Evolutionary conservation across 495 filamentous ascomycete genomes (phyloP), one percentile per base, ranked within the genome.

Genomic region (Corynascus novoguineensis): DNA sequence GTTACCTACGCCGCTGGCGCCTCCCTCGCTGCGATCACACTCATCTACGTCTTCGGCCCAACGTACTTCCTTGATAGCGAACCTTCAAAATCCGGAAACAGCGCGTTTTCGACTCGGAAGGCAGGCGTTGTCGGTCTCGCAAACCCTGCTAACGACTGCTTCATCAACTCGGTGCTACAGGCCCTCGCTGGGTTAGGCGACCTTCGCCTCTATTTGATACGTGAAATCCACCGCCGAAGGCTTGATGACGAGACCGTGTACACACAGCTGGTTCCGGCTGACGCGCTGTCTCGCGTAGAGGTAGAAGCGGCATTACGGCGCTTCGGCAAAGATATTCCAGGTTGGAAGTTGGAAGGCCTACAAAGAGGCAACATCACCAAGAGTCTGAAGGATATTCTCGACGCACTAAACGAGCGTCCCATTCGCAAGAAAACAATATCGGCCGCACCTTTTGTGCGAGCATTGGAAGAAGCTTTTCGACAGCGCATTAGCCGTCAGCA

Each of bases 141-240:
- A 15, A 99, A 99, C 64, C 82, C 90, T 4, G 95, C 92, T 56
- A 97, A 97, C 75, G 95, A 99, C 71, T 99, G 93, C 76, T 99
- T 97, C 75, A 97, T 99, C 75, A 99, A 99, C 71, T 96, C 92
- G 22, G 87, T 95, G 22, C 80, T 97, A 32, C 93, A 99, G 73
- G 90, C 89, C 0, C 78, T 99, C 19, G 92, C 95, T n/a, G 93
- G 93, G 1, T 78, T 97, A n/a, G 87, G 86, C 4, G 90, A 97
- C 62, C 78, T 99, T 60, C 86, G 95, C 25, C 70, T 90, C 32
- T 97, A 96, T 66, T 74, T 97, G 5, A 97, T 96, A 61, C 80
- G 90, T 38, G 92, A 95, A 70, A 82, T 85, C 27, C 89, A 95
- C 68, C 82, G 91, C 57, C 83, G 91, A 55, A 80, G 81, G 27